Evolutionary conservation across 2,329 filamentous ascomycete species (phyloP), one percentile per base, ranked within the genome.

Genomic region (Fusarium illudens): DNA sequence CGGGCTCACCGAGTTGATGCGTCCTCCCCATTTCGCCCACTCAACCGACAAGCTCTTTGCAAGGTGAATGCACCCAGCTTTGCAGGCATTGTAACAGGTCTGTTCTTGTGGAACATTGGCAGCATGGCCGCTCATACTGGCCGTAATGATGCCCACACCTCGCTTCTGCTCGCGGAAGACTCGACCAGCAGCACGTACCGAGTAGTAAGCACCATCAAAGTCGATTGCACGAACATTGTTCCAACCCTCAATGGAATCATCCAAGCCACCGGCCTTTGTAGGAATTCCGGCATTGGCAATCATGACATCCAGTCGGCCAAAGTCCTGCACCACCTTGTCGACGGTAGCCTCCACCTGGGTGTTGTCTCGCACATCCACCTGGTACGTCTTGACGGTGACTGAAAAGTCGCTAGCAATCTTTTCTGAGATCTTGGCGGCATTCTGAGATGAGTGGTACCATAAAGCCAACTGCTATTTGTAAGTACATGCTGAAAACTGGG

Each of bases 31-130:
- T 52, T 81, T 79, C 1, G 78, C 79, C 80, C 81, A 83, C 63
- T 83, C 81, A 9, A 82, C 81, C 3, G 80, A 75, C 13, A 83
- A 68, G 48, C 75, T 79, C 70, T 79, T 80, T n/a, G 77, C 75
- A 17, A 83, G 71, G 49, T 82, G 81, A 3, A 81, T 76, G 3
- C 80, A 79, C 0, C 78, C 82, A 2, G 80, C 81, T 66, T 83
- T 83, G 52, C 77, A 80, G 9, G 81, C 77, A 58, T 83, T 83
- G 56, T 83, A 83, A 10, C 79, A 80, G 63, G 71, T 80, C 76
- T 74, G 78, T 71, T 76, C 81, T 74, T 80, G 79, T 8, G 79
- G 79, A 25, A 80, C 71, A 48, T 81, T 81, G 58, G 68, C 75
- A 33, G 71, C 74, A 58, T 72, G 76, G n/a, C 68, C 77, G 48